phyloP scores from a whole-genome alignment of 2,329 filamentous ascomycete genomes.

The Corynespora cassiicola region DNA sequence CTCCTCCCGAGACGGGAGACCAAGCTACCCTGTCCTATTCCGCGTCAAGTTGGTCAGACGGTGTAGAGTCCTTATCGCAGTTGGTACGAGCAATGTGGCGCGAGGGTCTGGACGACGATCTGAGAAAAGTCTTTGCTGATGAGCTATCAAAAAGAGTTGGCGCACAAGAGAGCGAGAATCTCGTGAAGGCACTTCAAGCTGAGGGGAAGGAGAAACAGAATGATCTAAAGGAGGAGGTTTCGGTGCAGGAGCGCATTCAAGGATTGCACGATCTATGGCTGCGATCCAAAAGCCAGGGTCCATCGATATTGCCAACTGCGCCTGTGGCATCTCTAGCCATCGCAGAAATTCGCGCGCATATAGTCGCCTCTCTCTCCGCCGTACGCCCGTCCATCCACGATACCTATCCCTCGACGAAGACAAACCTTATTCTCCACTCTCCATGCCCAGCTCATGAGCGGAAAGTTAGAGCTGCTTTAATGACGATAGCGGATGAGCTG shows the following conservation, averaged over 20 bases:
- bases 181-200: no score
- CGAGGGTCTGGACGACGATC: constrained; percentile 25
- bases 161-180: no score
- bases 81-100: constrained; percentile 34
- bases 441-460: constrained; percentile 61
- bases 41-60: constrained; percentile 22
- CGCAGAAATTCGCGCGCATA: constrained; percentile 57
- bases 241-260: constrained; percentile 67
- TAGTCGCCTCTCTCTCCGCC: constrained; percentile 56
- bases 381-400: constrained; percentile 45
- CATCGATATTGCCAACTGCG: no score
- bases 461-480: constrained; percentile 67
- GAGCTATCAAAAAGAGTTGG: no score
- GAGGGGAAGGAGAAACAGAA: no score
- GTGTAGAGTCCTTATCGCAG: constrained; percentile 28
- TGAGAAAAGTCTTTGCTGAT: no score
- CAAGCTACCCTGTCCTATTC: no score
- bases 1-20: constrained; percentile 30
- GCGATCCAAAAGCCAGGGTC: no score
- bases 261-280: constrained; percentile 72
- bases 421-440: constrained; percentile 66
- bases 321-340: constrained; percentile 33
- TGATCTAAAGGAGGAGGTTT: constrained; percentile 65
- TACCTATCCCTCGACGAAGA: constrained; percentile 57
- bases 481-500: constrained; percentile 66